Evolutionary conservation across 805 yeast species (phyloP).

Genomic region (Nakazawaea holstii): DNA sequence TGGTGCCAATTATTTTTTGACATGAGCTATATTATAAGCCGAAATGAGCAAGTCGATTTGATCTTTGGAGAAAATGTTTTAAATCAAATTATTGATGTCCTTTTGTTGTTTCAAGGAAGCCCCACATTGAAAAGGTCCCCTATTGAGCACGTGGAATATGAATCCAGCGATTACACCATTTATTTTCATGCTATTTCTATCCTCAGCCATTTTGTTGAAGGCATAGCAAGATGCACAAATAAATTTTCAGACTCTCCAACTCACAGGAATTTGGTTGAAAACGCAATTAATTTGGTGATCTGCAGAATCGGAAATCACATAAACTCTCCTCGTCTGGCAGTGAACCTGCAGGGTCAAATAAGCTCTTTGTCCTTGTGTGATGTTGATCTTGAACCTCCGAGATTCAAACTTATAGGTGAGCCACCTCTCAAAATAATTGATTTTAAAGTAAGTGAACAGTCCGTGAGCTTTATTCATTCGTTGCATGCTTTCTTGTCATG

Average conservation of each 20-base stretch:
- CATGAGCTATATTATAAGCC: constrained; percentile 67
- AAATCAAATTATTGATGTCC: constrained; percentile 57
- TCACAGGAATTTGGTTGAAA: constrained; percentile 14
- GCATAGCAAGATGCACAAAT: constrained; percentile 40
- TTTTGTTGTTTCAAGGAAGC: constrained; percentile 70
- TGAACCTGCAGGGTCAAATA: constrained; percentile 22
- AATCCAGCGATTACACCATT: constrained; percentile 74
- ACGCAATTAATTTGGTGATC: constrained; percentile 28
- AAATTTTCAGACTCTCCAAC: constrained; percentile 12
- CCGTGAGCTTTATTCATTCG: constrained; percentile 75
- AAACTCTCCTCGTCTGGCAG: constrained; percentile 23
- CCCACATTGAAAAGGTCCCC: constrained; percentile 73
- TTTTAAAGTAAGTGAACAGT: constrained; percentile 38
- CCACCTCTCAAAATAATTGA: constrained; percentile 23
- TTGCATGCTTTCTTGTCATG: constrained; percentile 69
- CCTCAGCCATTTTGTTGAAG: constrained; percentile 56
- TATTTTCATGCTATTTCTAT: constrained; percentile 67
- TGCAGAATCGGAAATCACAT: constrained; percentile 27
- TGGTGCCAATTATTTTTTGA: constrained; percentile 80
- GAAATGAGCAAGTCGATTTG: constrained; percentile 52
- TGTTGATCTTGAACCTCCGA: constrained; percentile 2
- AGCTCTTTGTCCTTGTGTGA: constrained; percentile 12
- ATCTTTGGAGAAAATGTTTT: constrained; percentile 43
- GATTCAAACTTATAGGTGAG: constrained; percentile 14
- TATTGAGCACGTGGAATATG: constrained; percentile 83